Evolutionary conservation across 306 rosid species (phyloP).

Genomic region (Oxytropis ochrocephala): DNA sequence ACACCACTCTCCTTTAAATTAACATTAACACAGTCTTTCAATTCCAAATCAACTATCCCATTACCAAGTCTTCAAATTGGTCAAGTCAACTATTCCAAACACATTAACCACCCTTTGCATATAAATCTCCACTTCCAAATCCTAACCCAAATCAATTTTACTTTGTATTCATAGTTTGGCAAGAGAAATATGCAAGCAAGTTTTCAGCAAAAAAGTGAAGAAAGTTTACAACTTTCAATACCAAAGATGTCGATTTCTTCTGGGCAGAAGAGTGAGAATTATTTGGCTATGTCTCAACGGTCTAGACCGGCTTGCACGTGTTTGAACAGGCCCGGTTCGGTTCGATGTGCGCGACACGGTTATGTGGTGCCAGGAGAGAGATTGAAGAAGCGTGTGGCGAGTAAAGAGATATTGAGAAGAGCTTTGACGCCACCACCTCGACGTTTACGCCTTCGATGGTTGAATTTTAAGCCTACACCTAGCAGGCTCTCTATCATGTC

Average conservation of each 20-base stretch:
- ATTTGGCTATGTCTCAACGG: conserved; percentile 25
- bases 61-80: conserved; percentile 17
- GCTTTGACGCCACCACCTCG: conserved; percentile 61
- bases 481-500: conserved; percentile 91
- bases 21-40: not conserved
- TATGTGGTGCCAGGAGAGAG: conserved; percentile 41
- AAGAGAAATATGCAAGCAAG: conserved; percentile 32
- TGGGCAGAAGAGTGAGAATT: not conserved
- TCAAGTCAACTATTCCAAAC: conserved; percentile 15
- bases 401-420: conserved; percentile 66
- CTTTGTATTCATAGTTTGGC: not conserved
- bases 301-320: conserved; percentile 43
- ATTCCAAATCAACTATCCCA: not conserved
- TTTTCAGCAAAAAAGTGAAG: conserved; percentile 6
- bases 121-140: not conserved
- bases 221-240: conserved; percentile 5
- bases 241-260: conserved; percentile 1
- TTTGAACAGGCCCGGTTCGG: conserved; percentile 42
- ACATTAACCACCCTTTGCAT: not conserved
- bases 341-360: conserved; percentile 48
- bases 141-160: not conserved
- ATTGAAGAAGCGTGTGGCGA: conserved; percentile 38
- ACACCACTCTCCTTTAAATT: not conserved
- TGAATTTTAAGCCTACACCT: conserved; percentile 77
- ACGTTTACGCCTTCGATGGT: conserved; percentile 60